Percentiles rank a stretch among this genome's conserved stretches.
These are phyloP conservation scores for Phytophthora sp. DNA, from an alignment of 352 stramenopile species.

Conservation along the genomic window DNA sequence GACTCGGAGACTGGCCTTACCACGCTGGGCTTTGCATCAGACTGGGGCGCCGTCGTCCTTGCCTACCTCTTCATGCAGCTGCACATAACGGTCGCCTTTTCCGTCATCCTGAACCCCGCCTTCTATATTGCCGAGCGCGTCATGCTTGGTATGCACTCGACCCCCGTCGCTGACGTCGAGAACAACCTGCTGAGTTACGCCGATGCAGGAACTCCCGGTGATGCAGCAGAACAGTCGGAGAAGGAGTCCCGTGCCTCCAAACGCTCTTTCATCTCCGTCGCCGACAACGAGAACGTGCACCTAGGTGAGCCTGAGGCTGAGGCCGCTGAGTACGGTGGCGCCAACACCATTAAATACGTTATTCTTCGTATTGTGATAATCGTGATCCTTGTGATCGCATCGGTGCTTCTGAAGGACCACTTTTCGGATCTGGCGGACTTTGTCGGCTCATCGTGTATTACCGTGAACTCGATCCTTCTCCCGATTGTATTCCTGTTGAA, in stretches of 20 bases:
- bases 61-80: constrained; percentile 67
- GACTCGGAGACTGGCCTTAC: constrained; percentile 30
- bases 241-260: constrained; percentile 39
- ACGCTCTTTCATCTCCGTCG: constrained; percentile 46
- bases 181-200: constrained; percentile 34
- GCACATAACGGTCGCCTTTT: constrained; percentile 62
- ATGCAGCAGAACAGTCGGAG: constrained; percentile 21
- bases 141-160: constrained; percentile 56
- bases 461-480: constrained; percentile 53
- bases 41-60: constrained; percentile 49
- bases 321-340: constrained; percentile 40
- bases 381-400: constrained; percentile 38
- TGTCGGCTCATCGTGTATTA: constrained; percentile 48
- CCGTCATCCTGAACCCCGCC: constrained; percentile 56
- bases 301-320: constrained; percentile 19
- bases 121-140: constrained; percentile 58
- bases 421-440: constrained; percentile 55
- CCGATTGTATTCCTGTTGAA: constrained; percentile 50
- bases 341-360: constrained; percentile 48
- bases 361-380: constrained; percentile 46
- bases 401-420: constrained; percentile 51
- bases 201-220: constrained; percentile 15
- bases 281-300: constrained; percentile 44
- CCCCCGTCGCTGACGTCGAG: constrained; percentile 30
- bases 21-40: constrained; percentile 43